Percentiles rank a stretch among this genome's conserved stretches.
Conservation (phyloP, 768 basidiomycete species). For the Boletus huronensis region DNA sequence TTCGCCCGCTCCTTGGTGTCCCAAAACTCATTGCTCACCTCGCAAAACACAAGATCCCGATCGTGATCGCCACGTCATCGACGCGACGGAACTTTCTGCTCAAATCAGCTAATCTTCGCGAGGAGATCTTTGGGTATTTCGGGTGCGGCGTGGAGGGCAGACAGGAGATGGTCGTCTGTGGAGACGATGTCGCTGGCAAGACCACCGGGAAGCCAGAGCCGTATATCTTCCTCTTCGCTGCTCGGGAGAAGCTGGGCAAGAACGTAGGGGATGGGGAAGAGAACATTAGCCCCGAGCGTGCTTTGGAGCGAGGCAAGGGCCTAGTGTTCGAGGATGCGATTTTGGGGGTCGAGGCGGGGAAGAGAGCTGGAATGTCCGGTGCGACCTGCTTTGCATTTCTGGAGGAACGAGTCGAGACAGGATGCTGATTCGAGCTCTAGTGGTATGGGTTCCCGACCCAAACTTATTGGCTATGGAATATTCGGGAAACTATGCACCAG, state of each 20-base stretch:
- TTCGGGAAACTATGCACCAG: slow-evolving; percentile 48
- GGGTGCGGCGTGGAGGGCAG: slow-evolving; percentile 17
- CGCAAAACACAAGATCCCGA: slow-evolving; percentile 61
- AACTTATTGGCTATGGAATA: slow-evolving; percentile 56
- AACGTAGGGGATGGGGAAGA: slow-evolving; percentile 50
- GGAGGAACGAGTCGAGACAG: not conserved
- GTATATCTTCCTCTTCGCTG: slow-evolving; percentile 77
- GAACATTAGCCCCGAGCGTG: slow-evolving; percentile 33
- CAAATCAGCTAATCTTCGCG: slow-evolving; percentile 62
- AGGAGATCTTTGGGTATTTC: slow-evolving; percentile 47
- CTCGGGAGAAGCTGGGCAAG: slow-evolving; percentile 52
- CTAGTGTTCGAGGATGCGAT: slow-evolving; percentile 83
- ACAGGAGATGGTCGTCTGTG: slow-evolving; percentile 62
- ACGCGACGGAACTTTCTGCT: slow-evolving; percentile 58
- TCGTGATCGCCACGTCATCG: slow-evolving; percentile 80
- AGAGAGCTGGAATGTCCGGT: slow-evolving; percentile 87
- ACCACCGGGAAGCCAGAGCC: slow-evolving; percentile 76
- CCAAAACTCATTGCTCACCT: slow-evolving; percentile 68
- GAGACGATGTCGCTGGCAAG: slow-evolving; percentile 56
- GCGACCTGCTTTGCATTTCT: slow-evolving; percentile 14
- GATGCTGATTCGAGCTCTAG: slow-evolving; percentile 35
- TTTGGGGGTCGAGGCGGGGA: slow-evolving; percentile 74
- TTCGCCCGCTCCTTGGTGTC: slow-evolving; percentile 72
- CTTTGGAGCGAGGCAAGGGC: slow-evolving; percentile 53
- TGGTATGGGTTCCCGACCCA: slow-evolving; percentile 82